Base-by-base conservation (phyloP, 1,284 basidiomycete genomes). In the Apiotrichum veenhuisii region DNA sequence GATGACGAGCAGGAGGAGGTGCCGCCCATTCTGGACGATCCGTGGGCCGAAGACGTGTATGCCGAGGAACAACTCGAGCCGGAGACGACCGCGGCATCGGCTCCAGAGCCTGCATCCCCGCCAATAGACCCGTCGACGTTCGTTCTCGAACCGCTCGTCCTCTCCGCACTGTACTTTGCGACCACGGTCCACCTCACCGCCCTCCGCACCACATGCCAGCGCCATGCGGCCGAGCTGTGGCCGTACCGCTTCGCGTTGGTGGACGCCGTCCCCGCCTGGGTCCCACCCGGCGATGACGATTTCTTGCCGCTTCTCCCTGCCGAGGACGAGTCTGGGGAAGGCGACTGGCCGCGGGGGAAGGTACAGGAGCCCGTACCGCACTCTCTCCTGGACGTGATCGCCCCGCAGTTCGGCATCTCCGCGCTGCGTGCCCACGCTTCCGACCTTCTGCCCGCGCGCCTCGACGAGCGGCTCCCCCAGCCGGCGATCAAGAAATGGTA, bases 401-500 rank as follows among this genome's bases (percentile, higher is more conserved):
- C 47, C 12, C 46, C 47, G n/a, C n/a, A 20, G 38, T 50, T 50
- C 20, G 55, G 58, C 15, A 27, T 52, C 14, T 9, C 40, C 26
- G 30, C 52, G 23, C n/a, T 57, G 11, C 34, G 44, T 38, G 22
- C 38, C 18, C 34, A 50, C 17, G 47, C 37, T 1, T 20, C 43
- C 15, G 27, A 53, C n/a, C 57, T 57, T 18, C 54, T 75, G 14
- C 59, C 72, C 3, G 61, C 18, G 34, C 68, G 1, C n/a, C 33
- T 4, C 34, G 37, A 22, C 33, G 36, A 30, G 22, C 48, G 20
- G 15, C 37, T 62, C 5, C 41, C 60, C 2, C 37, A 36, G 20
- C 61, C 65, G 12, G 82, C 84, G 34, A 78, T 95, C 1, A 77
- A 83, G 7, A 58, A 72, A 18, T 97, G 91, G 92, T 96, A 94